Base-by-base conservation (phyloP, 1,284 basidiomycete genomes). In the Boletus mariae region DNA sequence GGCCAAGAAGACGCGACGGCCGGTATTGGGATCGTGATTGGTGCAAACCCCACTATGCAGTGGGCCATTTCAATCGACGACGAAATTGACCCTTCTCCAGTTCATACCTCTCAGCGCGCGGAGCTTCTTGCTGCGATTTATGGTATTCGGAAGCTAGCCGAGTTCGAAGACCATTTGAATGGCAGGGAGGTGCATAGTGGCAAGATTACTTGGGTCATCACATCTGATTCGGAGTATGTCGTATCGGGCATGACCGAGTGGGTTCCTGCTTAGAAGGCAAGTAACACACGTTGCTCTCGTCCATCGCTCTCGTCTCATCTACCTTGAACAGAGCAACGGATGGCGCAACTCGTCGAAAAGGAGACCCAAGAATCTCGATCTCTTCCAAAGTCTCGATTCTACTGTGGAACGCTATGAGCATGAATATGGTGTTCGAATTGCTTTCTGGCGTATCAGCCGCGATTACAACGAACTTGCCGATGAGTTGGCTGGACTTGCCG, bases 191-290 rank as follows among this genome's bases (percentile, higher is more conserved):
- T 5, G 17, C 37, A 17, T n/a, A 38, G 37, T 35, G 11, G 15
- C 9, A 50, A 45, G 47, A 28, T 41, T 2, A 52, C 53, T 5
- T 61, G 54, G 52, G 57, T 65, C 43, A 58, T 74, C 52, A 64
- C 64, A 15, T 63, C 68, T 5, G 71, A 74, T 55, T 73, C 69
- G 3, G 67, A 73, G 54, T 73, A 73, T 49, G 69, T 73, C 20
- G 66, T 71, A 15, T 59, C 59, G 45, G 73, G 71, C 2, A 69
- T 72, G 49, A 68, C 71, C 3, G 66, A 73, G 34, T 61, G 55
- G 60, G 49, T 55, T 34, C 60, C 65, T 4, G 7, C 9, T 28
- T 61, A 53, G 52, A 59, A 56, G 53, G 56, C 20, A n/a, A 4
- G 1, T 26, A 8, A 13, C 12, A 35, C 20, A 17, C 11, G 37